Evolutionary conservation across 2,329 filamentous ascomycete genomes (phyloP).

Genomic region (Trichothecium sympodiale): DNA sequence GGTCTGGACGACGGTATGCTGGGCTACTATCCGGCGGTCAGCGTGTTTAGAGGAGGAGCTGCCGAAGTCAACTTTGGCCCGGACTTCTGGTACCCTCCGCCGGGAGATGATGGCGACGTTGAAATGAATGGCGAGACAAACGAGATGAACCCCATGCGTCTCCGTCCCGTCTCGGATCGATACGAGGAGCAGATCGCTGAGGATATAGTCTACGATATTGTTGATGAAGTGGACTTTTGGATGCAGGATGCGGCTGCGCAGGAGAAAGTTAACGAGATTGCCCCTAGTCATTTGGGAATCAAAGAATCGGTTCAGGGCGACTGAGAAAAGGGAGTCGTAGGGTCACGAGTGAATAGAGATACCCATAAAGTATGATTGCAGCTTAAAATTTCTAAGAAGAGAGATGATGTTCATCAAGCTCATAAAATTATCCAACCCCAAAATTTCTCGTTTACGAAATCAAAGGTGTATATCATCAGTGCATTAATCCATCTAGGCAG

Average conservation of each 20-base stretch:
- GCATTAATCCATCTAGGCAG: too few species aligned
- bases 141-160: conserved; percentile 14
- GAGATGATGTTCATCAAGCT: too few species aligned
- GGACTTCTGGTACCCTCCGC: conserved; percentile 81
- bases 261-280: conserved; percentile 30
- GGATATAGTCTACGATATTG: conserved; percentile 82
- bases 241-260: conserved; percentile 50
- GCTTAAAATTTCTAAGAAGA: too few species aligned
- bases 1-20: conserved; percentile 90
- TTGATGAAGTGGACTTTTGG: conserved; percentile 92
- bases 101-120: conserved; percentile 42
- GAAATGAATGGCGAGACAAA: conserved; percentile 27
- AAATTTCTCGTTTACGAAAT: too few species aligned
- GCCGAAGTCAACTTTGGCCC: conserved; percentile 92
- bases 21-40: conserved; percentile 90
- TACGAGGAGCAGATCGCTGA: conserved; percentile 92
- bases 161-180: conserved; percentile 61
- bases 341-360: too few species aligned
- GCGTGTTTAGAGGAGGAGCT: conserved; percentile 82
- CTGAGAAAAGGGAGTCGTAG: too few species aligned
- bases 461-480: too few species aligned
- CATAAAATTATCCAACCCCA: too few species aligned
- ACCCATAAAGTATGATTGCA: not conserved
- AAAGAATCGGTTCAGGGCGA: too few species aligned
- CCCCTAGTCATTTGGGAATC: too few species aligned